Conservation (phyloP, 140 eudicot genomes). For the Flaveria floridana region DNA sequence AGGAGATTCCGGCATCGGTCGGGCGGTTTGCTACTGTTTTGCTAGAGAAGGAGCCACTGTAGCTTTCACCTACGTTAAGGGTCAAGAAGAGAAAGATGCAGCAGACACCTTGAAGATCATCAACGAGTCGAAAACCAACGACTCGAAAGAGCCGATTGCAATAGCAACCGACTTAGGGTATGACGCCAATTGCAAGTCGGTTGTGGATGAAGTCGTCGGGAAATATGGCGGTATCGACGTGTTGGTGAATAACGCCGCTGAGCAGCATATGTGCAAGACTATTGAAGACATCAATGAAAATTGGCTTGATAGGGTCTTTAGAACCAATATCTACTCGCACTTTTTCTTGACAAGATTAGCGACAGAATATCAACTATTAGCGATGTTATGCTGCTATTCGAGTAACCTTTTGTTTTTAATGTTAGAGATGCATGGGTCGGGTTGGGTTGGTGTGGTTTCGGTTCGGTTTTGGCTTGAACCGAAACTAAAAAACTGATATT, state of each 20-base stretch:
- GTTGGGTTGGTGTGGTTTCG: too few relatives aligned
- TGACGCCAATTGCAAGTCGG: slow-evolving; percentile 73
- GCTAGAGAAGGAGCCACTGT: slow-evolving; percentile 80
- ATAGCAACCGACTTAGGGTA: slow-evolving; percentile 64
- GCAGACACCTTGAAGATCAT: slow-evolving; percentile 53
- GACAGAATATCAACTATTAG: too few relatives aligned
- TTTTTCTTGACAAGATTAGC: slow-evolving; percentile 62
- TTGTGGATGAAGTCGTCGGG: slow-evolving; percentile 76
- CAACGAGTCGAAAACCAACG: slow-evolving; percentile 40
- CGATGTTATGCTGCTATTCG: too few relatives aligned
- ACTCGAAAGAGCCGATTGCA: slow-evolving; percentile 66
- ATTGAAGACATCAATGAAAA: slow-evolving; percentile 82
- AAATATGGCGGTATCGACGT: slow-evolving; percentile 57
- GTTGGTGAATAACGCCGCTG: slow-evolving; percentile 81
- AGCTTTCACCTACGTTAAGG: slow-evolving; percentile 85
- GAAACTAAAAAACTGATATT: too few relatives aligned
- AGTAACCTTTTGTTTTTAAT: too few relatives aligned
- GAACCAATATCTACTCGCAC: slow-evolving; percentile 75
- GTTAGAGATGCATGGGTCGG: too few relatives aligned
- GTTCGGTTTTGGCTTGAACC: too few relatives aligned
- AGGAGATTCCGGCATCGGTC: slow-evolving; percentile 82
- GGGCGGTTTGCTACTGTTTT: slow-evolving; percentile 59
- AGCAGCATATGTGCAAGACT: slow-evolving; percentile 52
- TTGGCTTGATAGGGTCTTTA: slow-evolving; percentile 83
- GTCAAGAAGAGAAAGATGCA: slow-evolving; percentile 84